Percentiles rank a stretch among this genome's conserved stretches.
phyloP scores from a whole-genome alignment of 345 rosid genomes.

The Lenwebbia sp. region DNA sequence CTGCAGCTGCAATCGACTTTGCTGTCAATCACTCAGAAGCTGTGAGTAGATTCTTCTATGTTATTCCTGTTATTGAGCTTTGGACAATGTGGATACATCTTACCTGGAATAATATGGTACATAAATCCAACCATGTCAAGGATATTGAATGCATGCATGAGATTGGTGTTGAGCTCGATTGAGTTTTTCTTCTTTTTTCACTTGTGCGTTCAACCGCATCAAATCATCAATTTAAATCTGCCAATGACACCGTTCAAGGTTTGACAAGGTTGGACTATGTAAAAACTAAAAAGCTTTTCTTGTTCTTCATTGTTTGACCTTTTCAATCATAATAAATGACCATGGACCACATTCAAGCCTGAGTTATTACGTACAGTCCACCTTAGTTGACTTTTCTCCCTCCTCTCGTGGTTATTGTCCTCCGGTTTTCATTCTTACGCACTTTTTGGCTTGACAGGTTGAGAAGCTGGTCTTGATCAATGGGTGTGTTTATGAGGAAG shows the following conservation, averaged over 20 bases:
- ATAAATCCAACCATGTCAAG: neutral
- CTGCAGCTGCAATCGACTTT: constrained; percentile 75
- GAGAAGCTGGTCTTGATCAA: constrained; percentile 69
- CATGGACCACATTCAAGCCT: neutral
- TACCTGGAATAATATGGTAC: neutral
- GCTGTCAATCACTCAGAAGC: constrained; percentile 66
- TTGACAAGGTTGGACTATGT: neutral
- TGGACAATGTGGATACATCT: neutral
- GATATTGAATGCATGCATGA: neutral
- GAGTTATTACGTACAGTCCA: neutral
- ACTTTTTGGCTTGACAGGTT: constrained; percentile 23
- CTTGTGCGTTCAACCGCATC: neutral
- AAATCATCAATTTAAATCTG: neutral
- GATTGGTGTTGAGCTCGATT: neutral
- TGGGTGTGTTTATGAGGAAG: constrained; percentile 73
- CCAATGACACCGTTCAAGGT: neutral
- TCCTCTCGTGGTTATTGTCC: neutral
- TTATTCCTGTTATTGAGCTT: neutral
- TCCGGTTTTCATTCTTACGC: neutral
- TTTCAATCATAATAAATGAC: neutral
- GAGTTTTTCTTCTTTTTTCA: neutral
- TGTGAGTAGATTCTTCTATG: constrained; percentile 24
- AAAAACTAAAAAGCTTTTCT: neutral
- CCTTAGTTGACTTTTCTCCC: neutral
- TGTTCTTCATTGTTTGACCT: neutral